Percentiles rank a stretch among this genome's conserved stretches.
Conservation (phyloP, 2,329 filamentous ascomycete species). For the Epichloe bromicola region DNA sequence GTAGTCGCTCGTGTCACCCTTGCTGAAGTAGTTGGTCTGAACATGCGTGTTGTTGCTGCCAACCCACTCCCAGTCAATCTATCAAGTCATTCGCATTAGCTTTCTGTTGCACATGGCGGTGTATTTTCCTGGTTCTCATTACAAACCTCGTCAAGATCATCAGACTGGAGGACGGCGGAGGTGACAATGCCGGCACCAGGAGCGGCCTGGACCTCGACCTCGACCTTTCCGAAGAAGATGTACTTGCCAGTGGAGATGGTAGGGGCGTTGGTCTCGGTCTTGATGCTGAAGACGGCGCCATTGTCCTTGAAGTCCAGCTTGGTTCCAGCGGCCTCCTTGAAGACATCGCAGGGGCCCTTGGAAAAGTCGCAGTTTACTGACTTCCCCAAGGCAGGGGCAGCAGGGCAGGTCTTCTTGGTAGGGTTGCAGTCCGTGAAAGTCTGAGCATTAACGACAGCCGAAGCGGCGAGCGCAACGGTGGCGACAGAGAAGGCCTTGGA, state of each 20-base stretch:
- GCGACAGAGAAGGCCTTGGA: conserved; percentile 33
- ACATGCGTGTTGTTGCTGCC: conserved; percentile 55
- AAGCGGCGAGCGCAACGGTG: conserved; percentile 35
- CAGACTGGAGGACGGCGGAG: conserved; percentile 78
- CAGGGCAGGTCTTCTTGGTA: conserved; percentile 48
- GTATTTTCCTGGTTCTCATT: conserved; percentile 69
- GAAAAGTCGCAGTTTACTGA: conserved; percentile 57
- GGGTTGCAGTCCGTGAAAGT: conserved; percentile 45
- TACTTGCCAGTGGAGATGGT: conserved; percentile 72
- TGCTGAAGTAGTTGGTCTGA: conserved; percentile 75
- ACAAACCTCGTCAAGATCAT: conserved; percentile 54
- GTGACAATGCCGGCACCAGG: conserved; percentile 79
- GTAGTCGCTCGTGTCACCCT: conserved; percentile 56
- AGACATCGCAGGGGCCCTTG: conserved; percentile 49
- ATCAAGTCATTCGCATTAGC: background rate
- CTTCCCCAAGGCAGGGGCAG: conserved; percentile 63
- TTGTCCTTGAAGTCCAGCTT: conserved; percentile 32
- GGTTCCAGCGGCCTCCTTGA: conserved; percentile 34
- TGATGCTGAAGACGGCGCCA: conserved; percentile 54
- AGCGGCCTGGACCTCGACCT: conserved; percentile 66
- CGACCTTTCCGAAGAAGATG: conserved; percentile 90
- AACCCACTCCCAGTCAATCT: conserved; percentile 79
- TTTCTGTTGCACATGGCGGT: background rate
- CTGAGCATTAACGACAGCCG: conserved; percentile 38
- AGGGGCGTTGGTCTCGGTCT: conserved; percentile 49